phyloP scores from a whole-genome alignment of 2,329 filamentous ascomycete species.

The Dendrostoma leiphaemia region DNA sequence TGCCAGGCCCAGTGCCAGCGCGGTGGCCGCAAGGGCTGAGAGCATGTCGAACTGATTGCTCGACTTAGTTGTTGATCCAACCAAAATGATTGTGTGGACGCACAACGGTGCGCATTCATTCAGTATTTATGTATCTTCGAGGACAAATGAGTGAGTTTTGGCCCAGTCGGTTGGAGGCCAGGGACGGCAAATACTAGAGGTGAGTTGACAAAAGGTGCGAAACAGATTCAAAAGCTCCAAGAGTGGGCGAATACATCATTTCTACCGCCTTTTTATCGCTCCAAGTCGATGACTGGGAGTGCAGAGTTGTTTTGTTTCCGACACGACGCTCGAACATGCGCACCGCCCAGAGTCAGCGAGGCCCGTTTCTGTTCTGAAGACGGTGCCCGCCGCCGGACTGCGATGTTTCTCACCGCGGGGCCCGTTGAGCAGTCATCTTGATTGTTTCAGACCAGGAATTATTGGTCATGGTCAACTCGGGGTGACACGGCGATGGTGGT shows the following conservation, averaged over 20 bases:
- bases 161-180: neutral
- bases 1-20: neutral
- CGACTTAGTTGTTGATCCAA: neutral
- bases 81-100: neutral
- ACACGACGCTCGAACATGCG: neutral
- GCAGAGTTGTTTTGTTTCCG: neutral
- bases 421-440: neutral
- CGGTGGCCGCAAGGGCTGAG: neutral
- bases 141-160: neutral
- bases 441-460: neutral
- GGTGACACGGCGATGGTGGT: neutral
- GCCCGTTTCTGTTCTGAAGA: neutral
- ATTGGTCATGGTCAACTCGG: neutral
- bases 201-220: neutral
- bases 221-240: neutral
- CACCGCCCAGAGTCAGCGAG: neutral
- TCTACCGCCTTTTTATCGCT: neutral
- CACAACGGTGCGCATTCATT: neutral
- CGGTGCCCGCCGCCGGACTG: neutral
- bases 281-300: no score
- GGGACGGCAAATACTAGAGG: neutral
- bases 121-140: no score
- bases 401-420: no score
- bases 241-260: neutral
- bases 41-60: neutral